phyloP scores from a whole-genome alignment of 1,284 basidiomycete genomes.

The Volvariella surrecta region DNA sequence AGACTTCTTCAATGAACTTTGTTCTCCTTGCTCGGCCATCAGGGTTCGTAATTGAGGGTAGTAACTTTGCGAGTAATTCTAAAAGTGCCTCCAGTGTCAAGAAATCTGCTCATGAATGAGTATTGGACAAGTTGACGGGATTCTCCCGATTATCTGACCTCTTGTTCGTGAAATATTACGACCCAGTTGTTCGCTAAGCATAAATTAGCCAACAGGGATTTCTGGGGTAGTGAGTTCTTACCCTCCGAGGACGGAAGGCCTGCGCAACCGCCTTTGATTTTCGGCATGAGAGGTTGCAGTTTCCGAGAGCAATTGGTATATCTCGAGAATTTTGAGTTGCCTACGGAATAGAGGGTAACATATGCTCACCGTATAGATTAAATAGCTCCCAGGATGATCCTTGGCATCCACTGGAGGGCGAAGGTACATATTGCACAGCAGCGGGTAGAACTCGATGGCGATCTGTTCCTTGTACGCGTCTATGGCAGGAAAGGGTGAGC shows the following conservation, averaged over 20 bases:
- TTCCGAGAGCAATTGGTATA: slow-evolving; percentile 19
- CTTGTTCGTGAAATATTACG: slow-evolving; percentile 20
- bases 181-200: slow-evolving; percentile 22
- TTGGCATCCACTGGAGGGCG: slow-evolving; percentile 3
- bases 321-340: neutral
- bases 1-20: slow-evolving; percentile 43
- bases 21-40: slow-evolving; percentile 28
- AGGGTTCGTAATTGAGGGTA: slow-evolving; percentile 35
- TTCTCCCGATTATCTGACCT: slow-evolving; percentile 9
- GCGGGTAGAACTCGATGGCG: slow-evolving; percentile 13
- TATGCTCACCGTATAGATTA: slow-evolving; percentile 11
- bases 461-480: slow-evolving; percentile 10
- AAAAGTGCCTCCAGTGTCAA: slow-evolving; percentile 47
- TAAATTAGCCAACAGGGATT: too few species aligned
- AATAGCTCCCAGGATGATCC: slow-evolving; percentile 4
- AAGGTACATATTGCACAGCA: slow-evolving; percentile 14
- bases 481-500: slow-evolving; percentile 2
- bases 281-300: slow-evolving; percentile 15
- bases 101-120: slow-evolving; percentile 31
- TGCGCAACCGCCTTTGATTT: slow-evolving; percentile 24
- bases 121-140: neutral
- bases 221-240: slow-evolving; percentile 13
- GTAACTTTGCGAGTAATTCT: slow-evolving; percentile 43
- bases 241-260: slow-evolving; percentile 26
- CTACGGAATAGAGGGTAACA: neutral